These are phyloP conservation scores for Venturia asperata DNA, from an alignment of 2,329 filamentous ascomycete genomes.

Conservation along the genomic window DNA sequence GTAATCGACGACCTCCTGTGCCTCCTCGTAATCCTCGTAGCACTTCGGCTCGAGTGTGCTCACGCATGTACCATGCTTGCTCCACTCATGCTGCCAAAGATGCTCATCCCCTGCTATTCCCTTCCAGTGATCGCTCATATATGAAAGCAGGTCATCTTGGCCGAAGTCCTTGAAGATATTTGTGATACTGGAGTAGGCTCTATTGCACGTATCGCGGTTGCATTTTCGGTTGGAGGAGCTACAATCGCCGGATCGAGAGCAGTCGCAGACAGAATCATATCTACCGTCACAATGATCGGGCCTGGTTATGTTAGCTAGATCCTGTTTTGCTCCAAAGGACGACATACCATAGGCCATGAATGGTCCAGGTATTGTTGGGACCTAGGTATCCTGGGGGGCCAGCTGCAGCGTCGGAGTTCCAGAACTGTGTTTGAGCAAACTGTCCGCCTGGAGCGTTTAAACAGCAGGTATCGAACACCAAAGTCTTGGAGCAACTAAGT, in stretches of 20 bases:
- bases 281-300: constrained; percentile 24
- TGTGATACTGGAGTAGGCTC: constrained; percentile 24
- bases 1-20: constrained; percentile 26
- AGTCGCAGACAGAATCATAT: constrained; percentile 20
- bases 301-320: constrained; percentile 16
- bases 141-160: constrained; percentile 22
- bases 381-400: constrained; percentile 20
- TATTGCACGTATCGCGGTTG: constrained; percentile 21
- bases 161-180: constrained; percentile 23
- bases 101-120: constrained; percentile 21
- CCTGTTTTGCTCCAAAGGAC: background rate
- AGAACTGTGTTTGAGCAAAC: constrained; percentile 25
- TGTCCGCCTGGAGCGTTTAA: constrained; percentile 21
- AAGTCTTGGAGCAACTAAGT: constrained; percentile 12
- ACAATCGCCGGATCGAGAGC: constrained; percentile 18
- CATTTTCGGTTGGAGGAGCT: constrained; percentile 22
- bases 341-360: constrained; percentile 24
- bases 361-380: constrained; percentile 24
- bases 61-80: constrained; percentile 27
- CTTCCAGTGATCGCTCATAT: constrained; percentile 26
- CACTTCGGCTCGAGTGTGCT: constrained; percentile 25
- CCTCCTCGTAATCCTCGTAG: constrained; percentile 22
- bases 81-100: constrained; percentile 23
- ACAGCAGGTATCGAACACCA: constrained; percentile 18
- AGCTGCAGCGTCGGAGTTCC: constrained; percentile 25